These are phyloP conservation scores for Nyssa sinensis DNA, from an alignment of 148 eudicot species.

Conservation along the genomic window DNA sequence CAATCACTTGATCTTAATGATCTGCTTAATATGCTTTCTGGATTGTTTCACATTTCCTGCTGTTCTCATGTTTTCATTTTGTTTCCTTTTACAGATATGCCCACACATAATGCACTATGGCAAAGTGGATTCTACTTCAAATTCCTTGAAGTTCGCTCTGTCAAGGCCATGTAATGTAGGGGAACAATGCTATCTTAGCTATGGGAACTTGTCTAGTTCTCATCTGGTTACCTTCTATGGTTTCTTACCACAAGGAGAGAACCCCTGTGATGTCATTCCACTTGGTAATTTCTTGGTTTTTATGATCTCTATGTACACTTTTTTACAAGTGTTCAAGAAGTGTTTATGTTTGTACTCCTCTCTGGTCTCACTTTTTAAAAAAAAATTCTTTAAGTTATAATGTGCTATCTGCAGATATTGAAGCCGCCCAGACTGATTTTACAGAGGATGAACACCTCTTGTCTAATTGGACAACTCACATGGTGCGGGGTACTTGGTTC, in stretches of 20 bases:
- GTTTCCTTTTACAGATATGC: conserved; percentile 44
- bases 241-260: conserved; percentile 62
- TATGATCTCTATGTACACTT: neutral
- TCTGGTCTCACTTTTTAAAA: neutral
- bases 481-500: conserved; percentile 92
- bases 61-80: neutral
- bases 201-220: conserved; percentile 82
- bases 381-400: neutral
- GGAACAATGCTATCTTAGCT: conserved; percentile 86
- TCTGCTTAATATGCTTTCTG: neutral
- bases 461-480: conserved; percentile 51
- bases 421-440: conserved; percentile 31
- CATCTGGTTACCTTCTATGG: conserved; percentile 91
- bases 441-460: conserved; percentile 22
- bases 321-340: neutral
- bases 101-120: conserved; percentile 90
- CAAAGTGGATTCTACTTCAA: conserved; percentile 61
- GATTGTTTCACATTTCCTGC: neutral
- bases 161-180: conserved; percentile 81
- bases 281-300: conserved; percentile 47
- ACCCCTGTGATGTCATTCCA: conserved; percentile 79
- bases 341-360: neutral
- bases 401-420: conserved; percentile 45
- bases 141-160: conserved; percentile 67
- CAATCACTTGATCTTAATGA: neutral